Percentiles rank a stretch among this genome's conserved stretches.
Evolutionary conservation across 176 grass and related monocot species (phyloP).

Genomic region (Cenchrus fungigraminus): DNA sequence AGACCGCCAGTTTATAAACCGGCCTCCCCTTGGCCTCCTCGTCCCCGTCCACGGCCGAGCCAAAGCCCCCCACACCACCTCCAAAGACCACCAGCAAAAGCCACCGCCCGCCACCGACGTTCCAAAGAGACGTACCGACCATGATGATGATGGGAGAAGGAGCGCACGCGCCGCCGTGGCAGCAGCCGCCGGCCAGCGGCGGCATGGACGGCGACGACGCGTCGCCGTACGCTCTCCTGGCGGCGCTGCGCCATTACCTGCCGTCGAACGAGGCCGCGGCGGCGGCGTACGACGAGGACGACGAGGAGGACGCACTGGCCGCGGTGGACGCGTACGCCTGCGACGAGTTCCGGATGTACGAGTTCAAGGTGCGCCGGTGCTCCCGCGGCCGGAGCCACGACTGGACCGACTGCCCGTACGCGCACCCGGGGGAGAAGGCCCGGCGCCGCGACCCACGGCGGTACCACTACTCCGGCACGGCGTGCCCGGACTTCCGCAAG

Average conservation of each 20-base stretch:
- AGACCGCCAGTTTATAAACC: constrained; percentile 57
- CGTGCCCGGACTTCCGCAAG: constrained; percentile 74
- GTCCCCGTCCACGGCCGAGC: constrained; percentile 30
- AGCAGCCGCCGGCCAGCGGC: constrained; percentile 33
- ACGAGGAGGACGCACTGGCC: constrained; percentile 1
- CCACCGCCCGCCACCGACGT: not conserved
- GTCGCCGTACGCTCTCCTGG: constrained; percentile 46
- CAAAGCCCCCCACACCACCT: not conserved
- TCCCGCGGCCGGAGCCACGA: constrained; percentile 62
- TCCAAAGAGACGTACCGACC: not conserved
- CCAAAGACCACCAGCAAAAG: not conserved
- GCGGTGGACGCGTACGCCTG: constrained; percentile 73
- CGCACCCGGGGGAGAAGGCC: constrained; percentile 76
- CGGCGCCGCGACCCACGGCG: constrained; percentile 63
- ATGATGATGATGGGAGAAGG: constrained; percentile 84
- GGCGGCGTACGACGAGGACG: constrained; percentile 28
- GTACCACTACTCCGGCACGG: constrained; percentile 66
- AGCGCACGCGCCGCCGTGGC: constrained; percentile 68
- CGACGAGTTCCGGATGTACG: constrained; percentile 77
- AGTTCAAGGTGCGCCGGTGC: constrained; percentile 77
- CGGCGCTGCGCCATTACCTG: constrained; percentile 48
- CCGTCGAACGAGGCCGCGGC: constrained; percentile 40
- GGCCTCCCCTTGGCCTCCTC: not conserved
- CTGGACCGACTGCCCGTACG: constrained; percentile 75
- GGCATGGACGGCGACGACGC: constrained; percentile 29